Base-by-base conservation (phyloP, 2,329 filamentous ascomycete species). In the Dactylellina drechsleri region DNA sequence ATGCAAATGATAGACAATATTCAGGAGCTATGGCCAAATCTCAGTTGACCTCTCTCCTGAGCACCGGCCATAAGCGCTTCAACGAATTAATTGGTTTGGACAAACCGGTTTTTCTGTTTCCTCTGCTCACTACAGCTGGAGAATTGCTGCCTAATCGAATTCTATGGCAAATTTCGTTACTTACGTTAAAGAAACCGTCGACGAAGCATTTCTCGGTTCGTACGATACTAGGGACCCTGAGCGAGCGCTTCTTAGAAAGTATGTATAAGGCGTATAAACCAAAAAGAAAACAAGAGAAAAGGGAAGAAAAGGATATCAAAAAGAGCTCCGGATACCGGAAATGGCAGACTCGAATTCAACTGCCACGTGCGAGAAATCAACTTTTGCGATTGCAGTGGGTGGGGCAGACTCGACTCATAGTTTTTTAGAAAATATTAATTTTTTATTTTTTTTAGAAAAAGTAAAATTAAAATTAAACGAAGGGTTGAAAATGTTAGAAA, bases 291-390 rank as follows among this genome's bases (percentile, higher is more conserved):
- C 5, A 7, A 36, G 10, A 36, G 31, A 7, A 36, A 36, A 36
- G 2, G 31, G 36, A 50, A 36, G 49, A 65, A 47, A 60, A 71
- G 50, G 10, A 18, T n/a, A 45, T 15, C 56, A 47, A 41, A 60
- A 66, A 74, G 68, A 74, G 68, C 68, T 74, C 68, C 41, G 23
- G 36, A 8, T 54, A 61, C 68, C 68, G 61, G 68, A 74, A 66
- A 28, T 23, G 52, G 47, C n/a, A 57, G 61, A 23, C 31, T 53
- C 49, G 54, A 50, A 18, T 18, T 5, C 16, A 47, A 36, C 50
- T 62, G 15, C 70, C 70, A 74, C 70, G 70, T 73, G 68, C 70
- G 57, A 62, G 16, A 59, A 45, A 18, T 41, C 58, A 56, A 66
- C 15, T 49, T 47, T 47, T 16, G 16, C 31, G 1, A 36, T 36